Evolutionary conservation across 2,329 filamentous ascomycete genomes (phyloP), one percentile per base, ranked within the genome.

Genomic region (Periconia macrospinosa): DNA sequence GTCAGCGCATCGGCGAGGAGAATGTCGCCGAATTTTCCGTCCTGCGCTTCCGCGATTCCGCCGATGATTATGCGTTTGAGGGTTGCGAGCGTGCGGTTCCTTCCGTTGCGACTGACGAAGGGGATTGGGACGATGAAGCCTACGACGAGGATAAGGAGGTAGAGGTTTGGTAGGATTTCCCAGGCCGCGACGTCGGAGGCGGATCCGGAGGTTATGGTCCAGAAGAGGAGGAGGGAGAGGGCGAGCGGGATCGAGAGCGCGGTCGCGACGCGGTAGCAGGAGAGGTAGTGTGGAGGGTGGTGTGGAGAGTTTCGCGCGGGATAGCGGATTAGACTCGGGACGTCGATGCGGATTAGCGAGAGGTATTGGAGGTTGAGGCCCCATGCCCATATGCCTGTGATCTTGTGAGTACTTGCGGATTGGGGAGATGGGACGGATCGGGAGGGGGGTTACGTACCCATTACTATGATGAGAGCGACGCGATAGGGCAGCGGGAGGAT

Each of bases 11-110:
- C 94, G 33, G 94, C 92, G 17, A 99, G 84, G 54, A 99, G 78
- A 49, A 97, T 89, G 70, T 99, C 94, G 52, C 91, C 93, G 67
- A 97, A 97, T 70, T 96, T 96, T 50, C 93, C 92, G 73, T 97
- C 90, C 62, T 90, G 85, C 1, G 90, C 80, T 74, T 93, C 88
- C 14, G 94, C 93, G 20, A 99, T 82, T 0, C 93, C 92, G 20
- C 94, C 94, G 42, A 97, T 78, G 63, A 85, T 85, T 56, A 97
- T 86, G 52, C 94, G 88, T 56, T 86, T 86, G 43, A 97, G 78
- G 0, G 86, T 93, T 11, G 83, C 76, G 45, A 95, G 83, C 42
- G 96, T 89, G 1, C 91, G 86, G 48, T 84, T 82, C 41, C 92
- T 87, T 2, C 92, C 92, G 41, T 82, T 78, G 62, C 86, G 82